Base-by-base conservation (phyloP, 1,284 basidiomycete genomes). In the Hemileia vastatrix region DNA sequence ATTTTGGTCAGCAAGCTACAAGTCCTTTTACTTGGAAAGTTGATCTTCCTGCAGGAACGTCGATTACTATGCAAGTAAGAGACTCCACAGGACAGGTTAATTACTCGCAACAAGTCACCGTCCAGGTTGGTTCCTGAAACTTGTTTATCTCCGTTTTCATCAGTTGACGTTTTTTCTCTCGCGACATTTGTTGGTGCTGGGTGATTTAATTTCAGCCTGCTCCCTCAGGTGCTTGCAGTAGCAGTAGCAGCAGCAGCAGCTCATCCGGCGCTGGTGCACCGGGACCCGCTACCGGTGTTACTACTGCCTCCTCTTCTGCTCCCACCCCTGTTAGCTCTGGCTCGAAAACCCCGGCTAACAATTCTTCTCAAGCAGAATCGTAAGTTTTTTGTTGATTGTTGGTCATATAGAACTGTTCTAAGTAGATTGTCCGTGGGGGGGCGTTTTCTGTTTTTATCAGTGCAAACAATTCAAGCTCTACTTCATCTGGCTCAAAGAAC, bases 21-120 rank as follows among this genome's bases (percentile, higher is more conserved):
- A 66, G 67, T 52, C 51, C 50, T 45, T 72, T 67, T 65, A 69
- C 64, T 54, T 76, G 75, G 76, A 69, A 52, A 51, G 72, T 74
- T 63, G 68, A 75, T 68, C 32, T 76, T 47, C 55, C 70, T 48
- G 56, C 68, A 3, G 74, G 74, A 47, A 74, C 73, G 45, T 64
- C 65, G 51, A 66, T 75, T 58, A 76, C 74, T 56, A 64, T 77
- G 44, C 65, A 66, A 52, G 64, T 76, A 52, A 65, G 65, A 53
- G 74, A 76, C 60, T 68, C 63, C 53, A 66, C 54, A 18, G 76
- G 73, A 57, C 18, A n/a, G 31, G 33, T 61, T 9, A 61, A 61
- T 23, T 61, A 61, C 32, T 54, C 59, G 19, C 52, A 54, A 23
- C 21, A 21, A 23, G 13, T 61, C 15, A 61, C 59, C 23, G 31